These are phyloP conservation scores for Oryza meyeriana DNA, from an alignment of 176 grass and related monocot genomes.

Conservation along the genomic window DNA sequence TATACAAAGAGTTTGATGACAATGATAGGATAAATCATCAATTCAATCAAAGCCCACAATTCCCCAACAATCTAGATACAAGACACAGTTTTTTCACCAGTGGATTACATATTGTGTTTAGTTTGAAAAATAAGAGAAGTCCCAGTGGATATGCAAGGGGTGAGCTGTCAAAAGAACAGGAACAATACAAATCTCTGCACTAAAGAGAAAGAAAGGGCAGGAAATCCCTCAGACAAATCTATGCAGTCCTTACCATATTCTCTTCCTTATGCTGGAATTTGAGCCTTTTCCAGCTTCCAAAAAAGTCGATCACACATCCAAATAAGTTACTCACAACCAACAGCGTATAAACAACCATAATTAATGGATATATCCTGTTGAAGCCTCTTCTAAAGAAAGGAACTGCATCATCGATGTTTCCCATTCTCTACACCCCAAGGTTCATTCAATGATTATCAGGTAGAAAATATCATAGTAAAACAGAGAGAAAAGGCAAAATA, in stretches of 20 bases:
- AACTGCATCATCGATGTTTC: slow-evolving; percentile 96
- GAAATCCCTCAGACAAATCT: slow-evolving; percentile 6
- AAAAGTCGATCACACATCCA: slow-evolving; percentile 84
- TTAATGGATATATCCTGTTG: slow-evolving; percentile 97
- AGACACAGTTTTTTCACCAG: background rate
- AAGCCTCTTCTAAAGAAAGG: slow-evolving; percentile 99
- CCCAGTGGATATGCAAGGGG: background rate
- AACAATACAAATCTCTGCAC: background rate
- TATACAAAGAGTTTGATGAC: slow-evolving; percentile 8
- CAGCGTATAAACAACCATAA: slow-evolving; percentile 98
- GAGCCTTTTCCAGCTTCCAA: slow-evolving; percentile 94
- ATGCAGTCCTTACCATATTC: slow-evolving; percentile 57
- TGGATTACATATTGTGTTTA: background rate
- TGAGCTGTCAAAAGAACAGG: background rate
- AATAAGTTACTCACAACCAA: slow-evolving; percentile 98
- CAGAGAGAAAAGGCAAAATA: background rate
- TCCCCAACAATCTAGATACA: background rate
- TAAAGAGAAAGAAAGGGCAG: background rate
- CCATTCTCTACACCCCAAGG: slow-evolving; percentile 81
- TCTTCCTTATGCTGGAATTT: slow-evolving; percentile 83
- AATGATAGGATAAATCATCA: slow-evolving; percentile 15
- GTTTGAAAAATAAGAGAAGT: background rate
- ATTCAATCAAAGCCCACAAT: slow-evolving; percentile 22
- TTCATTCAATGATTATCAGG: slow-evolving; percentile 20
- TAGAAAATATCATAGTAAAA: background rate